Evolutionary conservation across 2,329 filamentous ascomycete species (phyloP), one percentile per base, ranked within the genome.

Genomic region (Cercospora janseana): DNA sequence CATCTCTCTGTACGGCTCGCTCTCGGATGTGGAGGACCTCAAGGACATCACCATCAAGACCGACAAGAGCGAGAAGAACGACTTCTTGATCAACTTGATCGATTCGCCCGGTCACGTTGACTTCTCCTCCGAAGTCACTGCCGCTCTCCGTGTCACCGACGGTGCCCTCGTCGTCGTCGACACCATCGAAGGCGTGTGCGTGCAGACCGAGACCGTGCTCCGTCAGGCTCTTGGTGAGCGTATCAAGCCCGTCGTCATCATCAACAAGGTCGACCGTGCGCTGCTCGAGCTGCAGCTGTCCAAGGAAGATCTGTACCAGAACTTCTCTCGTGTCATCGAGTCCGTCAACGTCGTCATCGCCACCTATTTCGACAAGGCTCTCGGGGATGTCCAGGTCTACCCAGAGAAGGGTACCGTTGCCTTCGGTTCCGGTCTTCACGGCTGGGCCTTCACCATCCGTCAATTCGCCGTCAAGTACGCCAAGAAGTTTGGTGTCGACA

Each of bases 221-320:
- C 91, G 93, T 73, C 93, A 98, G 82, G 92, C 93, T 75, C 89
- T 98, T 67, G 88, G 89, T 84, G 93, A 98, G 86, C 92, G 93
- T 80, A 98, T 98, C 79, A 97, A 97, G 87, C 93, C 93, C 70
- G 92, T 98, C 70, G 84, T 96, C 73, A 87, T 96, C 78, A 96
- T 98, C 85, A 98, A 98, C 90, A 98, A 98, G 87, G 93, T 98
- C 76, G 93, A 98, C 74, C 92, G 93, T 79, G 91, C 93, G 78
- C 88, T 98, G 72, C 90, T 98, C 74, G 93, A 98, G 80, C 85
- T 98, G 61, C 93, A 98, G 81, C 86, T 96, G 71, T 86, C 83
- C 77, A 96, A 97, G 86, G 93, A 98, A 80, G 93, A 98, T 72
- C 80, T 98, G 65, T 98, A 95, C 86, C 92, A 97, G 82, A 95